Base-by-base conservation (phyloP, 106 monocot species). In the Ottelia alismoides region DNA sequence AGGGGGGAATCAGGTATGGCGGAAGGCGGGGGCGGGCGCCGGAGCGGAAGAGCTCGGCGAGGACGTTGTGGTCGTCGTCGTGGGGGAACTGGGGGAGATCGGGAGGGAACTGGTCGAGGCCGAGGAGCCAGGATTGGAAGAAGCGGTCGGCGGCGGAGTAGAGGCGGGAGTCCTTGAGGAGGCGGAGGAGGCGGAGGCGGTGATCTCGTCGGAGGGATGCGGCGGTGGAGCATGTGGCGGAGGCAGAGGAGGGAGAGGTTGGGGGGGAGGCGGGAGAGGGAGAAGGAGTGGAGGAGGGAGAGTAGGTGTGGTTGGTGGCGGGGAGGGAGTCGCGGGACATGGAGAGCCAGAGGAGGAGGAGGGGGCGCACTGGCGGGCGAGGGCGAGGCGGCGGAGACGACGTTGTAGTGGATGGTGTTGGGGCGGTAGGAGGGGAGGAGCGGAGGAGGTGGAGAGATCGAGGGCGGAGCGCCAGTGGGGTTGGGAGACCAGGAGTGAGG, bases 351-450 rank as follows among this genome's bases (percentile, higher is more conserved):
- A 64, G 64, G 64, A 70, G 72, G 26, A 81, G 78, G 52, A 92
- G 73, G 78, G 72, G 59, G 76, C 82, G 85, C 92, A 92, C 26
- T 68, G 64, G 19, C 58, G 70, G 22, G 70, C 66, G 1, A 59
- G 76, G 32, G 74, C 85, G 43, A 92, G 78, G 22, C 68, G 14
- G 27, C 92, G 75, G 9, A 92, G 58, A 85, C 51, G 23, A 85
- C 70, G 62, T 81, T 78, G 73, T 78, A 92, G 78, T 92, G 91
- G 63, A 92, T 81, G 44, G 81, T 54, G 55, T 85, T 92, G 26
- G 81, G 81, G 22, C 7, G 4, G 71, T 92, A 85, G 49, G 48
- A 48, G 6, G 22, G 14, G 58, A 16, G 76, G 56, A 11, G 66
- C 71, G 22, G 83, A 51, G 31, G 53, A 57, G 45, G 40, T 49